phyloP scores from a whole-genome alignment of 352 stramenopile species.

The Phytophthora idaei region DNA sequence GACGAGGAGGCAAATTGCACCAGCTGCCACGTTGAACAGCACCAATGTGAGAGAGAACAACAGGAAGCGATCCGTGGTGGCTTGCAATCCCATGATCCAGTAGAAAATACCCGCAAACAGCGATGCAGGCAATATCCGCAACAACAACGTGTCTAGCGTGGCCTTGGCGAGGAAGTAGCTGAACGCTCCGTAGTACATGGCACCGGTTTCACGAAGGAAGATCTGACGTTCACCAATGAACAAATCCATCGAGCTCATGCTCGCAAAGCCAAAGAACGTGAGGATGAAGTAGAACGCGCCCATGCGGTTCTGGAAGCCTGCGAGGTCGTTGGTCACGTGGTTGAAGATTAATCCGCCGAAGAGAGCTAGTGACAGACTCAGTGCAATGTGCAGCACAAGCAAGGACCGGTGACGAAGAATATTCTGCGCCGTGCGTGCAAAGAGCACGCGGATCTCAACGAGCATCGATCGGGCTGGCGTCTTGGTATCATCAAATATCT shows the following conservation, averaged over 20 bases:
- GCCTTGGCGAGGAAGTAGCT: constrained; percentile 86
- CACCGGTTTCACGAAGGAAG: constrained; percentile 78
- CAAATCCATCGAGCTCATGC: constrained; percentile 85
- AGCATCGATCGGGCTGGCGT: constrained; percentile 46
- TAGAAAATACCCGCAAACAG: constrained; percentile 89
- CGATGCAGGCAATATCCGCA: constrained; percentile 74
- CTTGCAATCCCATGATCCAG: constrained; percentile 85
- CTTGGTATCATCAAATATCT: constrained; percentile 6
- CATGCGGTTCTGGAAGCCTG: constrained; percentile 86
- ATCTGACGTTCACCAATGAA: constrained; percentile 80
- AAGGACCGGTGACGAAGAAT: constrained; percentile 78
- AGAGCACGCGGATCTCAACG: constrained; percentile 75
- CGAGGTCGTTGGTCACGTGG: constrained; percentile 80
- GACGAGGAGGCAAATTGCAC: constrained; percentile 77
- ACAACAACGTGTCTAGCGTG: constrained; percentile 70
- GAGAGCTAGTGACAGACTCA: constrained; percentile 66
- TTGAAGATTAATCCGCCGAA: constrained; percentile 82
- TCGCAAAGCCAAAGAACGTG: constrained; percentile 87
- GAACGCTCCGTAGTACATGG: constrained; percentile 80
- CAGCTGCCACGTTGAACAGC: constrained; percentile 82
- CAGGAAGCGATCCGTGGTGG: constrained; percentile 57
- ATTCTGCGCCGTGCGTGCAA: constrained; percentile 69
- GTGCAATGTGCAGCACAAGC: constrained; percentile 62
- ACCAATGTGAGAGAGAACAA: constrained; percentile 77
- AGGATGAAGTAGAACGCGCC: constrained; percentile 88